Evolutionary conservation across 768 basidiomycete genomes (phyloP), one percentile per base, ranked within the genome.

Genomic region (Collybia sordida): DNA sequence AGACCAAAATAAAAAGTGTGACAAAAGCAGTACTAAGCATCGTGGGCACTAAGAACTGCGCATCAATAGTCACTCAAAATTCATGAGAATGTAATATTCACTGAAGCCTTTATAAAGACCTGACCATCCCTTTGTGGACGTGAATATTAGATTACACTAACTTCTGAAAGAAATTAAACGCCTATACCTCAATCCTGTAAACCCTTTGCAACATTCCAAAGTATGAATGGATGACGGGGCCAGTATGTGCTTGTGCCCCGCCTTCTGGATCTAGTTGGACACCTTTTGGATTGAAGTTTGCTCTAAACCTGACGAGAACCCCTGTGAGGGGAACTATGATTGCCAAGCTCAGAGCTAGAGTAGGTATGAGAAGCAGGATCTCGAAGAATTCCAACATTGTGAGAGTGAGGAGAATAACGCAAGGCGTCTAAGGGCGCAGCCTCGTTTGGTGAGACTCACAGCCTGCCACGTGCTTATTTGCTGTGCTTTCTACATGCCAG

Each of bases 241-340:
- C 86, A 4, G 88, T 85, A 58, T 90, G 82, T 0, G 88, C 81
- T 64, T 84, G 78, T n/a, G 81, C 85, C 41, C 78, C 83, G 25
- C 86, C 89, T 61, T 90, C 89, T 24, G 77, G 71, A 64, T 92
- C 90, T 35, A 93, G 75, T 45, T 86, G 88, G 35, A 93, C 81
- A 28, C 86, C 88, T 65, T 87, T 88, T 2, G 91, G 91, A 60
- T 88, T 90, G 72, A 88, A 93, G 62, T 93, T 90, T 24, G 88
- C 88, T 66, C 91, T 77, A 63, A 88, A 83, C 41, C 90, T 78
- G 6, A 92, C 84, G 8, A 91, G 73, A 11, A 85, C 74, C 3
- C 89, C 90, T 6, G 81, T 76, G 11, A 90, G 67, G 9, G 83
- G 81, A 4, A 89, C 79, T 15, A 81, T 69, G 22, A 87, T 62